Evolutionary conservation across 1,284 basidiomycete species (phyloP).

Genomic region (Leccinum solheimii): DNA sequence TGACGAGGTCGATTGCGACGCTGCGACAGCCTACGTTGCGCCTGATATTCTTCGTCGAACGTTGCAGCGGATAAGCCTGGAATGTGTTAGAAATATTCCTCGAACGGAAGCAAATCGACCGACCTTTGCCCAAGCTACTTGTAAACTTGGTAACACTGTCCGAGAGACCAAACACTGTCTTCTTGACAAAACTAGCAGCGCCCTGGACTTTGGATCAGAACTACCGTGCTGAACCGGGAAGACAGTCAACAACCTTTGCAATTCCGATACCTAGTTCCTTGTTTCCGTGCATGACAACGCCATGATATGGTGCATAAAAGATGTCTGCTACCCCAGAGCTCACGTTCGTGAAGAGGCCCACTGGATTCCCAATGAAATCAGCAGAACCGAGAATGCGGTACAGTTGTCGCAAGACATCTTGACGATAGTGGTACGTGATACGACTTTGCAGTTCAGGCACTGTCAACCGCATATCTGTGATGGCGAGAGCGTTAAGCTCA

Average conservation of each 20-base stretch:
- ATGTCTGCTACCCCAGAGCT: conserved; percentile 99
- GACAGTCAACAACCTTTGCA: conserved; percentile 65
- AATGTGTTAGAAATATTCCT: conserved; percentile 4
- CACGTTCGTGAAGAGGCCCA: conserved; percentile 97
- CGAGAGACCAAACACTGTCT: conserved; percentile 95
- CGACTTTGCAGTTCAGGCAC: conserved; percentile 83
- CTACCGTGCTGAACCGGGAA: not conserved
- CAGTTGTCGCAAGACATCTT: conserved; percentile 91
- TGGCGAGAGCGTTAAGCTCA: conserved; percentile 90
- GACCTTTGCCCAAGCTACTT: conserved; percentile 95
- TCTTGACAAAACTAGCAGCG: conserved; percentile 98
- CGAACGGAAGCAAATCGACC: not conserved
- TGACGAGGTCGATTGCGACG: conserved; percentile 94
- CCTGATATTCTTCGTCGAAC: conserved; percentile 95
- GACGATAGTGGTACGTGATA: conserved; percentile 90
- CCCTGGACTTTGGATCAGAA: conserved; percentile 52
- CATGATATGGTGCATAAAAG: conserved; percentile 98
- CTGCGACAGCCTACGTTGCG: conserved; percentile 83
- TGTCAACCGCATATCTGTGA: conserved; percentile 93
- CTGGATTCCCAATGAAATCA: conserved; percentile 92
- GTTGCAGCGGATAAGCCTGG: conserved; percentile 94
- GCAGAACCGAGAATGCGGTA: conserved; percentile 97
- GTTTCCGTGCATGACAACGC: conserved; percentile 96
- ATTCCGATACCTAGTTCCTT: conserved; percentile 96
- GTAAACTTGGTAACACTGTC: conserved; percentile 98